phyloP scores from a whole-genome alignment of 140 eudicot species.

The Oenanthe javanica region DNA sequence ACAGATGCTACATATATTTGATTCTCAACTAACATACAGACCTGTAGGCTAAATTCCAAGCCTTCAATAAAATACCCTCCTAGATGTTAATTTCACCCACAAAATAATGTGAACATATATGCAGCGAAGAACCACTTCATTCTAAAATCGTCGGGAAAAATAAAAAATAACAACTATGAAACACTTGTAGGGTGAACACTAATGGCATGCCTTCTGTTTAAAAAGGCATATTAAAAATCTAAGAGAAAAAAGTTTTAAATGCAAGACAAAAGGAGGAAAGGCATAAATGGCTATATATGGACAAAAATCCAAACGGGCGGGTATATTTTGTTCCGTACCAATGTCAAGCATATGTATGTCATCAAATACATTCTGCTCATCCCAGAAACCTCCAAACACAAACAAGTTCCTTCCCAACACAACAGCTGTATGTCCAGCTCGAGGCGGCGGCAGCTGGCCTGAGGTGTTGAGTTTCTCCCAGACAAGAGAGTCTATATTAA shows the following conservation, averaged over 20 bases:
- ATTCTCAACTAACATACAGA: background rate
- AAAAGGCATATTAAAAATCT: background rate
- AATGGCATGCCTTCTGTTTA: background rate
- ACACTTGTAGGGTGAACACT: background rate
- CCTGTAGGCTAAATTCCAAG: background rate
- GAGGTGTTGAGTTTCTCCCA: constrained; percentile 81
- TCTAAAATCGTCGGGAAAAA: background rate
- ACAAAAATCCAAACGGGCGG: background rate
- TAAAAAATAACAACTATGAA: background rate
- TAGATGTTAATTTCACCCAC: background rate
- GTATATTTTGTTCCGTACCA: constrained; percentile 31
- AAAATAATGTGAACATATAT: background rate
- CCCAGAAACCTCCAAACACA: constrained; percentile 97
- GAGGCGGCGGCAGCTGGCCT: constrained; percentile 86
- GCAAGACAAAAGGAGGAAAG: background rate
- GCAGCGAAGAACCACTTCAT: background rate
- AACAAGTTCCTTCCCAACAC: constrained; percentile 69
- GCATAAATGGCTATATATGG: background rate
- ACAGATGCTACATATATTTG: background rate
- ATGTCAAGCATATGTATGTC: constrained; percentile 88
- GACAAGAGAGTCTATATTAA: constrained; percentile 60
- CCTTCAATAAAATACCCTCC: background rate
- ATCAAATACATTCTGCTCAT: constrained; percentile 74
- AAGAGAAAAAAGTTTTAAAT: background rate
- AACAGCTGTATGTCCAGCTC: constrained; percentile 94